Conservation (phyloP, 2,329 filamentous ascomycete species). For the Diaporthe ilicicola region DNA sequence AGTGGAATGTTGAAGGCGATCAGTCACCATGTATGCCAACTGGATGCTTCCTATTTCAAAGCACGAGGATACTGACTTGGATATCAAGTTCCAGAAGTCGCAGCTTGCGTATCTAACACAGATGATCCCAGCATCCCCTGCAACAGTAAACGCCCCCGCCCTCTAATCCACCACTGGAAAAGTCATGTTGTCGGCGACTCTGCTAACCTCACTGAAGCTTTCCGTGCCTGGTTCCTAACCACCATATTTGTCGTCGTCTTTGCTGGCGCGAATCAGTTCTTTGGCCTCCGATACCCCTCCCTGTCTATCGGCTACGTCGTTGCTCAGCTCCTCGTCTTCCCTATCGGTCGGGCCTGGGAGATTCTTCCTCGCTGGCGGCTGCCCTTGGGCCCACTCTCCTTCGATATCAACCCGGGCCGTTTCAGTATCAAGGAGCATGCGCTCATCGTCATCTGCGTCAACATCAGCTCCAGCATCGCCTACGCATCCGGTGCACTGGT, state of each 20-base stretch:
- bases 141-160: constrained; percentile 38
- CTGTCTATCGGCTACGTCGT: constrained; percentile 46
- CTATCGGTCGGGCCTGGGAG: constrained; percentile 44
- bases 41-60: background rate
- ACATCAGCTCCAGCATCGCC: constrained; percentile 41
- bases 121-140: constrained; percentile 44
- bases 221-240: constrained; percentile 42
- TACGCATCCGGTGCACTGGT: constrained; percentile 41
- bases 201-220: constrained; percentile 34
- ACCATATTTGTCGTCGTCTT: constrained; percentile 44
- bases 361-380: constrained; percentile 41
- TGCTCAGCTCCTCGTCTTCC: constrained; percentile 46
- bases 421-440: constrained; percentile 49
- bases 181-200: too few species aligned
- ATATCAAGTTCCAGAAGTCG: constrained; percentile 46
- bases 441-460: constrained; percentile 45
- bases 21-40: constrained; percentile 45
- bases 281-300: constrained; percentile 46
- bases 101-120: constrained; percentile 46
- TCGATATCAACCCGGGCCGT: constrained; percentile 39
- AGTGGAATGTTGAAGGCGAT: constrained; percentile 47
- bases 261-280: constrained; percentile 47
- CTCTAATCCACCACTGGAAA: background rate
- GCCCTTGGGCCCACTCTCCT: constrained; percentile 37
- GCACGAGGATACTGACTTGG: background rate